Percentiles rank a stretch among this genome's conserved stretches.
phyloP scores from a whole-genome alignment of 257 asterid species.

The Nicotiana attenuata region DNA sequence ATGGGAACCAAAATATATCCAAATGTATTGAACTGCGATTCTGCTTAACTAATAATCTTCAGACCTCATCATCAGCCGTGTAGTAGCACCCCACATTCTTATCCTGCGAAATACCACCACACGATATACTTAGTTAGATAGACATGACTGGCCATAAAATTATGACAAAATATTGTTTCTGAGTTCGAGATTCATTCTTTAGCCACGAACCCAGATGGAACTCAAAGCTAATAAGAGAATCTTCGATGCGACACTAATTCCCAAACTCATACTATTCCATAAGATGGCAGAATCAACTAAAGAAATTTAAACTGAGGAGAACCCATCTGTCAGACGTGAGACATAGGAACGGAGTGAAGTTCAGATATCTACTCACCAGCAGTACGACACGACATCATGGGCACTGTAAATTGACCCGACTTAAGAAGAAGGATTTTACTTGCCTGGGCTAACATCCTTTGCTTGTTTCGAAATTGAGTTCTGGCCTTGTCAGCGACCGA shows the following conservation, averaged over 20 bases:
- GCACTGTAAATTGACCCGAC: background rate
- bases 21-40: background rate
- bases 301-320: background rate
- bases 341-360: background rate
- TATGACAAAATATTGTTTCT: background rate
- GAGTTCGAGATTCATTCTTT: background rate
- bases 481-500: conserved; percentile 75
- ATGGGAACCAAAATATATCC: background rate
- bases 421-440: background rate
- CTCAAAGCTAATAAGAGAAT: too few relatives aligned
- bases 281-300: background rate
- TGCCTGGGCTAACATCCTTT: conserved; percentile 71
- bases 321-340: background rate
- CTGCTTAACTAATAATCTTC: background rate
- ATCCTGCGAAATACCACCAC: conserved; percentile 37
- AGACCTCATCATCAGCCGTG: conserved; percentile 28
- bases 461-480: conserved; percentile 72
- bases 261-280: background rate
- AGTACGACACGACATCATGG: background rate
- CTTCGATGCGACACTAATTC: background rate
- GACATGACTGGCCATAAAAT: background rate
- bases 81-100: conserved; percentile 63
- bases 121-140: background rate
- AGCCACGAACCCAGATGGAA: background rate
- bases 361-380: background rate